Evolutionary conservation across 306 rosid genomes (phyloP).

Genomic region (Cucumis melo): DNA sequence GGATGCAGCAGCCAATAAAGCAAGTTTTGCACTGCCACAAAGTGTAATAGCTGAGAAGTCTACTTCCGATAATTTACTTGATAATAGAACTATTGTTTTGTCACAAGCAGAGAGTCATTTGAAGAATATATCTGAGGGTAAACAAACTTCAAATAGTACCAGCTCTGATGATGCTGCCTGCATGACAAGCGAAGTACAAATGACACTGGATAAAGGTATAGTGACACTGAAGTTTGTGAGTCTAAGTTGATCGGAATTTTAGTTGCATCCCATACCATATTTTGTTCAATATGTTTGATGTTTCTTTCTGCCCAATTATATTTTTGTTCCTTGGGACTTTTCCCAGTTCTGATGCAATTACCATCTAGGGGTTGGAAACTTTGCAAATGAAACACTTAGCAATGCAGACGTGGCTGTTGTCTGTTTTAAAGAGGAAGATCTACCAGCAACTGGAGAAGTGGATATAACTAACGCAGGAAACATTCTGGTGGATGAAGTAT

Average conservation of each 20-base stretch:
- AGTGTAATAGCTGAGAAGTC: conserved; percentile 20
- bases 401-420: conserved; percentile 10
- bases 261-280: neutral
- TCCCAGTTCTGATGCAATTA: conserved; percentile 6
- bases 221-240: neutral
- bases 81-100: conserved; percentile 17
- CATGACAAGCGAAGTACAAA: conserved; percentile 9
- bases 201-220: neutral
- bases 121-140: conserved; percentile 15
- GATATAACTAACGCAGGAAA: conserved; percentile 13
- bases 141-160: conserved; percentile 10
- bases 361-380: conserved; percentile 29
- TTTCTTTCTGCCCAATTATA: neutral
- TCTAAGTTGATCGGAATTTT: neutral
- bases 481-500: conserved; percentile 4
- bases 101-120: conserved; percentile 16
- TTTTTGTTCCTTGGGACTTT: neutral
- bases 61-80: conserved; percentile 17
- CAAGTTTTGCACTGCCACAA: conserved; percentile 35
- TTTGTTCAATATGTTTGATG: neutral
- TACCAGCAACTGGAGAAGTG: conserved; percentile 11
- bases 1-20: conserved; percentile 41
- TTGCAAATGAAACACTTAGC: conserved; percentile 15
- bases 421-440: conserved; percentile 15
- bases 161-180: conserved; percentile 15